Percentiles rank a stretch among this genome's conserved stretches.
Evolutionary conservation across 2,329 filamentous ascomycete species (phyloP).

Genomic region (Fusarium floridanum): DNA sequence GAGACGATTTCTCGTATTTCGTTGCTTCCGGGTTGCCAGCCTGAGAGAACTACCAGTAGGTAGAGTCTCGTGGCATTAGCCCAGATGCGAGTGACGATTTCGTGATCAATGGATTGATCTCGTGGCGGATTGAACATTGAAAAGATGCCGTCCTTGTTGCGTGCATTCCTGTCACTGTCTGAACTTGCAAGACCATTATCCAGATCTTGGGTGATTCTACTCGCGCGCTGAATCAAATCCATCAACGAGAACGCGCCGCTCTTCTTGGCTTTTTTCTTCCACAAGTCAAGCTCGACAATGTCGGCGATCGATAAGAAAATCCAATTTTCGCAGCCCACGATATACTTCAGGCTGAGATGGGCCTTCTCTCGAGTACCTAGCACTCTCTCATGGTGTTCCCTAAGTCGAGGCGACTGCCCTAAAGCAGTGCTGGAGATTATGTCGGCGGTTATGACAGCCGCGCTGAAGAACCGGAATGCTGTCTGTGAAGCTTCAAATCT

Average conservation of each 20-base stretch:
- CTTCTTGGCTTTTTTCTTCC: conserved; percentile 7
- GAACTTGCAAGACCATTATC: neutral
- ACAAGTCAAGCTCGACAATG: neutral
- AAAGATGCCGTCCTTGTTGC: neutral
- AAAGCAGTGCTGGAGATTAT: conserved; percentile 22
- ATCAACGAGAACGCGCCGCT: neutral
- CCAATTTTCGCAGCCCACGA: conserved; percentile 29
- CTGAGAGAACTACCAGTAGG: neutral
- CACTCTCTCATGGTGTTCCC: neutral
- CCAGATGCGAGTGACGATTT: conserved; percentile 13
- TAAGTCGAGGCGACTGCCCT: neutral
- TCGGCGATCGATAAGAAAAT: neutral
- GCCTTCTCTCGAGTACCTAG: neutral
- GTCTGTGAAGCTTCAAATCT: conserved; percentile 47
- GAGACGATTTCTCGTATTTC: neutral
- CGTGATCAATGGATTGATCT: neutral
- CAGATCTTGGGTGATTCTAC: neutral
- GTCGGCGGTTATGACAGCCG: conserved; percentile 48
- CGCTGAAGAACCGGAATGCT: conserved; percentile 53
- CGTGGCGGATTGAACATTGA: neutral
- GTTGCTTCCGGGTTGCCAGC: neutral
- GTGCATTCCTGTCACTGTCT: neutral
- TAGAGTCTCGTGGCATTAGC: conserved; percentile 2
- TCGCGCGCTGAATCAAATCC: neutral
- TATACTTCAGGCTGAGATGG: neutral